These are phyloP conservation scores for Pichia pseudocactophila DNA, from an alignment of 805 yeast genomes.

Conservation along the genomic window DNA sequence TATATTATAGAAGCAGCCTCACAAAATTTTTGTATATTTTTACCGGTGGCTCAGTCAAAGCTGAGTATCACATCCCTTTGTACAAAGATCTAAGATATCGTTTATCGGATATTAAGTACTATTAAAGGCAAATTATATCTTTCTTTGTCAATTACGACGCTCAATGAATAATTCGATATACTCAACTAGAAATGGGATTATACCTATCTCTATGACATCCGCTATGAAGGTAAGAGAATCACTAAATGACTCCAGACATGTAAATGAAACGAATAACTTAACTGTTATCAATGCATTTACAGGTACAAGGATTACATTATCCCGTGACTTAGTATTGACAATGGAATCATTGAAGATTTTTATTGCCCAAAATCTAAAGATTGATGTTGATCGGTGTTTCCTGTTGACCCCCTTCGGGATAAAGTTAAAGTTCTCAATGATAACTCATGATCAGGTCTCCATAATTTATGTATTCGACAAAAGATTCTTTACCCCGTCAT, in stretches of 20 bases:
- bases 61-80: not conserved
- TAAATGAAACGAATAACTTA: constrained; percentile 14
- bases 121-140: too few species aligned
- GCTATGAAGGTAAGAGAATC: constrained; percentile 11
- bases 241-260: constrained; percentile 2
- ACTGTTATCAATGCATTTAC: constrained; percentile 34
- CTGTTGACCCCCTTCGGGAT: constrained; percentile 59
- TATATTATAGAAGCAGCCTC: too few species aligned
- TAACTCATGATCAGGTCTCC: constrained; percentile 36
- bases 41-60: constrained; percentile 1
- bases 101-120: too few species aligned
- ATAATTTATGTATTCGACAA: constrained; percentile 60
- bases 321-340: constrained; percentile 31
- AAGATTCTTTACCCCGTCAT: constrained; percentile 35
- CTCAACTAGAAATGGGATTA: not conserved
- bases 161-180: constrained; percentile 4
- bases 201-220: constrained; percentile 21
- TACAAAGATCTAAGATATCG: not conserved
- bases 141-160: too few species aligned
- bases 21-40: too few species aligned
- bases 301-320: constrained; percentile 31
- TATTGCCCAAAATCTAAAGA: constrained; percentile 32
- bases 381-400: constrained; percentile 35
- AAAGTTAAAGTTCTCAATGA: constrained; percentile 45
- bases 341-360: constrained; percentile 35